These are phyloP conservation scores for Agaricus sinodeliciosus DNA, from an alignment of 768 basidiomycete species.

Conservation along the genomic window DNA sequence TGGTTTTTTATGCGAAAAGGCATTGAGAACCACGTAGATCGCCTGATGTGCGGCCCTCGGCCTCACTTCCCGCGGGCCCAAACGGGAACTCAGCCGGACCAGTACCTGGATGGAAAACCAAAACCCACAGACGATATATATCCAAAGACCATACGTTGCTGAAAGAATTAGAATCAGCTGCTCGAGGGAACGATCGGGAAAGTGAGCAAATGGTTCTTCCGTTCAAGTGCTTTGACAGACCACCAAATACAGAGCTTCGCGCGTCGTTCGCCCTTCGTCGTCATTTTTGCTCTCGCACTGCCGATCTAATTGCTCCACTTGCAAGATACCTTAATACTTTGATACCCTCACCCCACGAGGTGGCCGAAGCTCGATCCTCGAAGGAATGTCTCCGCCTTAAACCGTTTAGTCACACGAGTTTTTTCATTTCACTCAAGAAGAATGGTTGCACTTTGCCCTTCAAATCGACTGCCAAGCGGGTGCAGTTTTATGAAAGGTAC, in stretches of 20 bases:
- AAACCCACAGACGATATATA: constrained; percentile 75
- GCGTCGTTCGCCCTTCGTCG: constrained; percentile 63
- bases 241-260: constrained; percentile 39
- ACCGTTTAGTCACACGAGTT: constrained; percentile 62
- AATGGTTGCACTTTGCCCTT: constrained; percentile 73
- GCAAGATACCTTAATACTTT: constrained; percentile 88
- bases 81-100: constrained; percentile 41
- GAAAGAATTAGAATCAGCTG: constrained; percentile 63
- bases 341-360: constrained; percentile 64
- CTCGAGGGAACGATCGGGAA: constrained; percentile 37
- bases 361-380: constrained; percentile 26
- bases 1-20: neutral
- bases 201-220: constrained; percentile 34
- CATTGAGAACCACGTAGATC: neutral
- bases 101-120: constrained; percentile 68
- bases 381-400: constrained; percentile 42
- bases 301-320: constrained; percentile 80
- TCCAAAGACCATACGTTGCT: constrained; percentile 77
- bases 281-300: constrained; percentile 83
- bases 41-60: neutral
- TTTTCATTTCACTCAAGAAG: constrained; percentile 66
- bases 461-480: constrained; percentile 54
- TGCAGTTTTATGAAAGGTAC: constrained; percentile 64
- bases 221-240: constrained; percentile 8
- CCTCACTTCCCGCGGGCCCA: constrained; percentile 16